Percentiles rank a stretch among this genome's conserved stretches.
These are phyloP conservation scores for Chlamydomonas sp. DNA, from an alignment of 139 green algal species.

Conservation along the genomic window DNA sequence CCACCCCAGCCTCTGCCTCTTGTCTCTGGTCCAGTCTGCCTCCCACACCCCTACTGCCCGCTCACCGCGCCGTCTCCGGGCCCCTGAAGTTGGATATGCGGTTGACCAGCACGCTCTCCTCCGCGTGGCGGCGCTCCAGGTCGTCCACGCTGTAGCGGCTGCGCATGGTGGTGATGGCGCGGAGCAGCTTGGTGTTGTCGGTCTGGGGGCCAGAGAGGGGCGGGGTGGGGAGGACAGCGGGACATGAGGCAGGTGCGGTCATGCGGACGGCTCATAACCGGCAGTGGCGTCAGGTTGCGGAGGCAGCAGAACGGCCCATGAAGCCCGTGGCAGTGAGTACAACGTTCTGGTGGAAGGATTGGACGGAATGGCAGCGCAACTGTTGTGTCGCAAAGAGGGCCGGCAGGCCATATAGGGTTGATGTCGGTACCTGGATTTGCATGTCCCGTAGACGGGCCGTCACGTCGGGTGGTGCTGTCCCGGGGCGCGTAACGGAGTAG, in stretches of 20 bases:
- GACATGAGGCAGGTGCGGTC: not conserved
- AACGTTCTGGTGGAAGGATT: too few relatives aligned
- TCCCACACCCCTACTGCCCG: not conserved
- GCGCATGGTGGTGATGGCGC: constrained; percentile 27
- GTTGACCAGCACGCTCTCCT: constrained; percentile 22
- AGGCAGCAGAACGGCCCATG: not conserved
- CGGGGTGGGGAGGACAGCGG: not conserved
- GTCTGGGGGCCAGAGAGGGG: not conserved
- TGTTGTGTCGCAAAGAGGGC: too few relatives aligned
- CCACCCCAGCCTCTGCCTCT: too few relatives aligned
- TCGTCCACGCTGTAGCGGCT: constrained; percentile 26
- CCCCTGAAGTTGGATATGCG: constrained; percentile 47
- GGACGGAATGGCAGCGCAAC: too few relatives aligned
- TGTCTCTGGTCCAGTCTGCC: not conserved
- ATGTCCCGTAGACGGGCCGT: constrained; percentile 29
- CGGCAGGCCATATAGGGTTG: too few relatives aligned
- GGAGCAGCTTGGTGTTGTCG: constrained; percentile 49
- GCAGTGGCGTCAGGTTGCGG: not conserved
- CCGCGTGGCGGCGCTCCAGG: constrained; percentile 9
- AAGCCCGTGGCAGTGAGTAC: not conserved
- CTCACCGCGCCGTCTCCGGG: constrained; percentile 14
- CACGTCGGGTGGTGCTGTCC: constrained; percentile 11
- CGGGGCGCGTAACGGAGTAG: not conserved
- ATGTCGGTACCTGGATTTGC: constrained; percentile 30
- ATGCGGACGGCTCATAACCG: not conserved